Conservation (phyloP, 345 rosid species). For the Hevea brasiliensis region DNA sequence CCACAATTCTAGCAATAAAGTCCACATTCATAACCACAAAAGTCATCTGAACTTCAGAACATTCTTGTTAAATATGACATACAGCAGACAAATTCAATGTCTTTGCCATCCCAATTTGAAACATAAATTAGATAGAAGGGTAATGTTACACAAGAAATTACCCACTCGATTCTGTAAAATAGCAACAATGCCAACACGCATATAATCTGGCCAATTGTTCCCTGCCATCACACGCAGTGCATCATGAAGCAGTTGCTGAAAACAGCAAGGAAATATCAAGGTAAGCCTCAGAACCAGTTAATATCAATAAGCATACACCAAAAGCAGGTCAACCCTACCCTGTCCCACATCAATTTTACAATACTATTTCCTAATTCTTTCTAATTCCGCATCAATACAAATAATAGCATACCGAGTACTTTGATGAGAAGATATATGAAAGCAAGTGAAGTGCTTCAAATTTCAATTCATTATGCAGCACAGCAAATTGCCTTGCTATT, state of each 20-base stretch:
- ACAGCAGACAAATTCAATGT: neutral
- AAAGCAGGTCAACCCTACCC: neutral
- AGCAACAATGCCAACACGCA: conserved; percentile 66
- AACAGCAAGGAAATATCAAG: conserved; percentile 9
- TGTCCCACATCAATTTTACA: neutral
- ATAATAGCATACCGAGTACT: conserved; percentile 45
- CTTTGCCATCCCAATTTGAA: neutral
- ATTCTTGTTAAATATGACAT: neutral
- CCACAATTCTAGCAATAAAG: neutral
- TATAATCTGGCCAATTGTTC: conserved; percentile 58
- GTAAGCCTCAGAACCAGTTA: conserved; percentile 8
- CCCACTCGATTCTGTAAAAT: conserved; percentile 89
- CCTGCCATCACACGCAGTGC: conserved; percentile 49
- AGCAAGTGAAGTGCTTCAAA: conserved; percentile 81
- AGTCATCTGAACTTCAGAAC: neutral
- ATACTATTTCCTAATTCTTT: neutral
- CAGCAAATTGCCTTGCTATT: conserved; percentile 69
- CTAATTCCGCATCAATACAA: conserved; percentile 2
- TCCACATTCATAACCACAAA: neutral
- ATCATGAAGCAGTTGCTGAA: conserved; percentile 61
- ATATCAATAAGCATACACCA: neutral
- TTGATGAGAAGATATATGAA: conserved; percentile 62
- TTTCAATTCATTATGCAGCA: conserved; percentile 73
- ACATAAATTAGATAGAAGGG: conserved; percentile 5
- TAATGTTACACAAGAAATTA: conserved; percentile 12